These are phyloP conservation scores for Talaromyces sp. DNA, from an alignment of 2,329 filamentous ascomycete genomes.

Conservation along the genomic window DNA sequence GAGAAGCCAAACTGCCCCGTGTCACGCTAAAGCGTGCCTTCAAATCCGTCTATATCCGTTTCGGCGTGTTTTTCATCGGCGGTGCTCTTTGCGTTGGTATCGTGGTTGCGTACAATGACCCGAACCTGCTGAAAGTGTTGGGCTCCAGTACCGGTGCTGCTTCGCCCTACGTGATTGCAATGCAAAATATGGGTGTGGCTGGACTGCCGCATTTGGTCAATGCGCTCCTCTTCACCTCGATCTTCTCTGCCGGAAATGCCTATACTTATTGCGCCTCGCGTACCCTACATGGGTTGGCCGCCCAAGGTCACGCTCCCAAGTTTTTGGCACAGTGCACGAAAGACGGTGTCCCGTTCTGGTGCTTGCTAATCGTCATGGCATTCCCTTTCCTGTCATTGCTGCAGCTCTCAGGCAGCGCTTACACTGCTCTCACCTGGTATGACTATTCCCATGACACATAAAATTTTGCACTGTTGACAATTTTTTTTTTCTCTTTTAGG, in stretches of 20 bases:
- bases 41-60: constrained; percentile 72
- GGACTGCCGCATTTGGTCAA: constrained; percentile 69
- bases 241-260: constrained; percentile 65
- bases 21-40: constrained; percentile 67
- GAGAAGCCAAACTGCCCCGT: constrained; percentile 65
- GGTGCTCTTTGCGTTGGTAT: constrained; percentile 67
- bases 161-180: constrained; percentile 64
- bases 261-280: constrained; percentile 65
- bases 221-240: constrained; percentile 64
- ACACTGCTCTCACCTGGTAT: constrained; percentile 54
- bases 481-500: background rate
- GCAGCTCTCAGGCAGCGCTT: constrained; percentile 54
- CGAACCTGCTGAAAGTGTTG: constrained; percentile 55
- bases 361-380: constrained; percentile 2
- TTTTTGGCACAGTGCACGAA: constrained; percentile 9
- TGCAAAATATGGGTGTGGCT: constrained; percentile 60
- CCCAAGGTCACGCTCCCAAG: constrained; percentile 61
- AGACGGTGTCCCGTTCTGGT: constrained; percentile 8
- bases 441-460: constrained; percentile 34
- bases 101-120: constrained; percentile 62
- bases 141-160: constrained; percentile 54
- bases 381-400: constrained; percentile 65
- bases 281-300: constrained; percentile 63
- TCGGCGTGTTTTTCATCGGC: constrained; percentile 69
- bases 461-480: background rate